Evolutionary conservation across 2,329 filamentous ascomycete genomes (phyloP), one percentile per base, ranked within the genome.

Genomic region (Orbilia quercus): DNA sequence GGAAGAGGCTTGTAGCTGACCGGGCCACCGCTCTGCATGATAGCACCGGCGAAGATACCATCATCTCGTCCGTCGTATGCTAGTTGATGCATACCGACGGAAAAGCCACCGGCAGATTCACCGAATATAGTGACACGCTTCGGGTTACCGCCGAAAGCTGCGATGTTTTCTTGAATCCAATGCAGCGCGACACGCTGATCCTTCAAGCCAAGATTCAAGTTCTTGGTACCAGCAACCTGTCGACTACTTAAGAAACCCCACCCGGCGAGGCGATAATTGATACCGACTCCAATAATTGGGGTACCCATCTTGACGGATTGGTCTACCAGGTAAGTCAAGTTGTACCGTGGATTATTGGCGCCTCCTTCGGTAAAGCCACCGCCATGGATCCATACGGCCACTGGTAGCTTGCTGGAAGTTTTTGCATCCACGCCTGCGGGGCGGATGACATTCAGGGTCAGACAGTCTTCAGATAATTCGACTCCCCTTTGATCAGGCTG

Each of bases 51-150:
- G 78, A 88, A 88, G 0, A 88, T 80, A 2, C 80, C 80, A 54
- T 87, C 84, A 67, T 87, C 81, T 45, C 83, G 78, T 0, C 86
- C 86, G 38, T 83, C 83, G 74, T 87, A 86, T 5, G 85, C 84
- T 31, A 85, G 77, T 1, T 85, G 80, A 51, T 87, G 85, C 44
- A 80, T 80, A 2, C 82, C 83, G 0, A 87, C 81, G 3, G 81
- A 83, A 54, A 82, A 82, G 42, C 80, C 84, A 7, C 85, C 85
- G 0, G 85, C 84, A 1, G 82, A 84, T 79, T 87, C 84, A 88
- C 89, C 84, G 87, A 86, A 92, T 55, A 89, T 77, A 1, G 87
- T 89, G 20, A 90, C 83, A 70, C 85, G 84, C 11, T 81, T 80
- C 1, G 81, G 81, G 76, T 90, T 84, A 1, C 88, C 88, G 9